Evolutionary conservation across 306 rosid genomes (phyloP), one percentile per base, ranked within the genome.

Genomic region (Begonia fuchsioides): DNA sequence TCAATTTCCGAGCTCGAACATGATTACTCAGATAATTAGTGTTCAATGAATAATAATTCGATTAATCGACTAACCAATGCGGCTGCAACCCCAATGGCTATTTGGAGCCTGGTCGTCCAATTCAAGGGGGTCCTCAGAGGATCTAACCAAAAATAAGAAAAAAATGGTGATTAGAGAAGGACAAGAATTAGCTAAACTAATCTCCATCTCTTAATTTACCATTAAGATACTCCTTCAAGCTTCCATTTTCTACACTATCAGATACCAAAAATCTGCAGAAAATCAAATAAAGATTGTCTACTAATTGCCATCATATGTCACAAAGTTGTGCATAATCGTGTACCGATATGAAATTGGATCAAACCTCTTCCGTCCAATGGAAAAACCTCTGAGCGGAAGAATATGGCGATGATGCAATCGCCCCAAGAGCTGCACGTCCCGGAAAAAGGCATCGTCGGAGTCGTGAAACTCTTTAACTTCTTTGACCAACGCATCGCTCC

Each of bases 371-470:
- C 59, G 72, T 14, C 76, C 83, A 0, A 45, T 19, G 45, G 86
- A 88, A 59, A 81, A 88, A 43, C 93, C 96, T 55, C 61, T 75
- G 43, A 83, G 93, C 15, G 81, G 70, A 46, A 88, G 93, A 67
- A 88, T 77, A 64, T 88, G 96, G 48, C 95, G 95, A 61, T 88
- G 96, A 65, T 81, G 95, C 80, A 88, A 70, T 32, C 83, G 80
- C 40, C 83, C 88, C 62, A 88, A 68, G 65, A 76, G 78, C 52
- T 88, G 93, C 35, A 88, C 83, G 58, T 88, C 79, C 39, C 68
- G 68, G 63, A 39, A 69, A 71, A 88, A 88, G 58, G 32, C 59
- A 32, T 72, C 77, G 32, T 68, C 60, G 47, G 50, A 69, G 54
- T 71, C 77, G 44, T 62, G 68, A 55, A 56, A 65, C 52, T 50